These are phyloP conservation scores for Centrapalus pauciflorus DNA, from an alignment of 129 eudicot genomes.

Conservation along the genomic window DNA sequence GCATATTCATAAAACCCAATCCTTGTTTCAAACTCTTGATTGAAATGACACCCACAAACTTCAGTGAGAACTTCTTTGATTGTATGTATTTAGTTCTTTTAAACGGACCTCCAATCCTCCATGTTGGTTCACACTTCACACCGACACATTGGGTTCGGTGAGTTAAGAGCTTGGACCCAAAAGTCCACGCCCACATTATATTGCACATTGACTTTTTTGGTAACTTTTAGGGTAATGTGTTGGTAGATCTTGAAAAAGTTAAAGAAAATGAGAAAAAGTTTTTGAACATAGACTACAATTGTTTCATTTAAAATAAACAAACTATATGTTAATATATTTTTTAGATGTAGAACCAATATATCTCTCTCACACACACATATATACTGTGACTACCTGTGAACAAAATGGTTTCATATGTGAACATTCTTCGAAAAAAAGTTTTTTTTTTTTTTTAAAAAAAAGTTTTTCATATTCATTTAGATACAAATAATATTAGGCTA, in stretches of 20 bases:
- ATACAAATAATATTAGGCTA: no score
- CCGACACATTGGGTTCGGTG: conserved; percentile 30
- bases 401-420: no score
- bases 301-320: no score
- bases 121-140: conserved; percentile 25
- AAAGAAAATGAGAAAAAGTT: background rate
- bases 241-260: background rate
- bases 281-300: conserved; percentile 2
- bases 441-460: no score
- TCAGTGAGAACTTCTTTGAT: background rate
- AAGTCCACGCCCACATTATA: conserved; percentile 12
- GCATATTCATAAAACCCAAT: conserved; percentile 5
- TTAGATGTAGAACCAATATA: no score
- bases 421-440: no score
- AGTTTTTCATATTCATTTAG: no score
- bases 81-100: background rate
- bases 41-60: conserved; percentile 10
- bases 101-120: no score
- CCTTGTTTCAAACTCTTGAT: background rate
- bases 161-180: conserved; percentile 10
- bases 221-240: background rate
- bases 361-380: no score
- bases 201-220: background rate
- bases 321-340: no score
- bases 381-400: no score